A percentile compares a stretch with the other conserved stretches of the same genome.
These are phyloP conservation scores for Puccinia triticina DNA, from an alignment of 1,284 basidiomycete genomes.

Conservation along the genomic window DNA sequence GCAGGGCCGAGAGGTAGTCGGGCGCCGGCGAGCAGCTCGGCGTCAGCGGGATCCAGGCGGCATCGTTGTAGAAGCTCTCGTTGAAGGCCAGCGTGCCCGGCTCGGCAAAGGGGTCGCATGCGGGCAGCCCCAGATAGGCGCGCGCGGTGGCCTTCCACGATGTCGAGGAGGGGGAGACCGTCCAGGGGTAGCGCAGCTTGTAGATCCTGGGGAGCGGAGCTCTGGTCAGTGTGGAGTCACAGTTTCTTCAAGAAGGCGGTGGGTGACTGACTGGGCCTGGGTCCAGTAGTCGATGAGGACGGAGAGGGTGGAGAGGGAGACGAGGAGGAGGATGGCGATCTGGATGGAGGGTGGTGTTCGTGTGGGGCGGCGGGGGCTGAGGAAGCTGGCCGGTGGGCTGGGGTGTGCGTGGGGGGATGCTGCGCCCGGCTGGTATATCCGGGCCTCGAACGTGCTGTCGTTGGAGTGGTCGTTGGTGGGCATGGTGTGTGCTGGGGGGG, in stretches of 20 bases:
- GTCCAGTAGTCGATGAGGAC: conserved; percentile 34
- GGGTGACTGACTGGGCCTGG: conserved; percentile 27
- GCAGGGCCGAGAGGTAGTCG: conserved; percentile 54
- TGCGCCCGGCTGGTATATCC: neutral
- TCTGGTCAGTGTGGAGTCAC: neutral
- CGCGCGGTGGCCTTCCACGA: conserved; percentile 16
- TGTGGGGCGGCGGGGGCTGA: neutral
- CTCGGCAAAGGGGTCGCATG: conserved; percentile 55
- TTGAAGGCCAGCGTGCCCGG: conserved; percentile 54
- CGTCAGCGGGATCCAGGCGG: conserved; percentile 55
- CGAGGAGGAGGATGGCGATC: conserved; percentile 10
- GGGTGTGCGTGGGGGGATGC: too few relatives aligned
- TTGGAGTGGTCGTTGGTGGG: neutral
- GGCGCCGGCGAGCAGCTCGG: conserved; percentile 54
- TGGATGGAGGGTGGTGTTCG: neutral
- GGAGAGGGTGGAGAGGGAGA: conserved; percentile 12
- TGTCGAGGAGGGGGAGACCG: neutral
- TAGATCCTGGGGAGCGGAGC: neutral
- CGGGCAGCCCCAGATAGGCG: conserved; percentile 17
- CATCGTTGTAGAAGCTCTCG: conserved; percentile 52
- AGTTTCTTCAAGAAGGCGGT: neutral
- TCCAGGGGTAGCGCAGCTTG: conserved; percentile 32
- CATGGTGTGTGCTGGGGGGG: too few relatives aligned
- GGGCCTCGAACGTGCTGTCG: neutral
- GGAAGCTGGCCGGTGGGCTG: neutral